phyloP scores from a whole-genome alignment of 2,329 filamentous ascomycete genomes.

The Fusarium nisikadoi region DNA sequence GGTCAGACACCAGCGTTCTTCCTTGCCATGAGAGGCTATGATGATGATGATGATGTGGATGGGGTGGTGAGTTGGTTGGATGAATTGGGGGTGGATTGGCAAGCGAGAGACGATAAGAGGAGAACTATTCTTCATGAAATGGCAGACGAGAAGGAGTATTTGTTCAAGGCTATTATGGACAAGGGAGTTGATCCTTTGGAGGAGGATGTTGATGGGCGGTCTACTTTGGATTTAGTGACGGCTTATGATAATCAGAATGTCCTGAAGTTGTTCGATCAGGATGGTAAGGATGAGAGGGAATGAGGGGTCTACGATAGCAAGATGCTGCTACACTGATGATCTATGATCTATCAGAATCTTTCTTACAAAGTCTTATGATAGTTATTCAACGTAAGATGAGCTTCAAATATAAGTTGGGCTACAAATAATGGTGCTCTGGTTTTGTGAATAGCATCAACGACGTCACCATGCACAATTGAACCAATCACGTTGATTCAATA shows the following conservation, averaged over 20 bases:
- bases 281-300: neutral
- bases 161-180: conserved; percentile 12
- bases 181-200: conserved; percentile 19
- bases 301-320: neutral
- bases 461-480: fast-evolving
- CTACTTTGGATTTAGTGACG: conserved; percentile 21
- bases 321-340: neutral
- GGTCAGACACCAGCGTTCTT: conserved; percentile 23
- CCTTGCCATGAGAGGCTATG: neutral
- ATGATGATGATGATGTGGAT: neutral
- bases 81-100: conserved; percentile 27
- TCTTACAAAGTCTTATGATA: too few species aligned
- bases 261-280: conserved; percentile 21
- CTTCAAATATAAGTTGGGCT: neutral
- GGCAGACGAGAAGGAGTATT: neutral
- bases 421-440: neutral
- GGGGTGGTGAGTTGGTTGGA: conserved; percentile 7
- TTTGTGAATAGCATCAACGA: neutral
- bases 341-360: too few species aligned
- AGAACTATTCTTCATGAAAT: conserved; percentile 26
- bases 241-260: conserved; percentile 1
- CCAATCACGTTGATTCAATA: neutral
- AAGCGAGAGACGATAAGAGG: conserved; percentile 12
- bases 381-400: neutral
- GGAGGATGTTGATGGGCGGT: conserved; percentile 28